A percentile compares a stretch with the other conserved stretches of the same genome.
Evolutionary conservation across 352 stramenopile genomes (phyloP).

Genomic region (Phytophthora cajani): DNA sequence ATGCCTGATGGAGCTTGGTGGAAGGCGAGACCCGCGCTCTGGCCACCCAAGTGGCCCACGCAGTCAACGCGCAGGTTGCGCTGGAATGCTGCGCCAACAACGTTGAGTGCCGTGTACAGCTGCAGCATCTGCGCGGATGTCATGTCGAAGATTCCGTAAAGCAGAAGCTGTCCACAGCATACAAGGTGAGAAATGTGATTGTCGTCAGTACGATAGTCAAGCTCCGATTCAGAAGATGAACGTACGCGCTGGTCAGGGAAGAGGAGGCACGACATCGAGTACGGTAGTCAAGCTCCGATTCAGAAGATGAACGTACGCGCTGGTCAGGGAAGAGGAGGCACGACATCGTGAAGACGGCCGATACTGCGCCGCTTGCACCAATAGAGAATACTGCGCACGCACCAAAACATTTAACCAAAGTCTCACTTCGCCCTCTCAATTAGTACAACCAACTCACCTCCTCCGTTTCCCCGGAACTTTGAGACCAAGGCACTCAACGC

Average conservation of each 20-base stretch:
- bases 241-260: too few relatives aligned
- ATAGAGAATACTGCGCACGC: constrained; percentile 73
- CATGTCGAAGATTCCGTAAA: constrained; percentile 70
- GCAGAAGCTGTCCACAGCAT: constrained; percentile 46
- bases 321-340: constrained; percentile 25
- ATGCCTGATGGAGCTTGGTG: constrained; percentile 46
- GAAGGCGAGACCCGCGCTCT: constrained; percentile 57
- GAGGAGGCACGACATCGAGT: constrained; percentile 54
- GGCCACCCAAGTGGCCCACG: constrained; percentile 78
- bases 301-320: too few relatives aligned
- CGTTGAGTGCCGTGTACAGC: constrained; percentile 67
- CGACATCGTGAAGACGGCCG: constrained; percentile 80
- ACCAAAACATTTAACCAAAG: constrained; percentile 1
- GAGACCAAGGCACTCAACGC: constrained; percentile 72
- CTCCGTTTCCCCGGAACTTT: constrained; percentile 60
- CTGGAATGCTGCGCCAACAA: constrained; percentile 67
- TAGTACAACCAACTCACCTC: constrained; percentile 36
- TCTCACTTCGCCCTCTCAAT: not conserved
- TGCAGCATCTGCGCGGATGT: constrained; percentile 70
- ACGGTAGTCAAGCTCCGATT: too few relatives aligned
- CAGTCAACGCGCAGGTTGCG: constrained; percentile 72
- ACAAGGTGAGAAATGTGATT: not conserved
- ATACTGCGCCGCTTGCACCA: constrained; percentile 81
- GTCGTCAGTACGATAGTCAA: not conserved
- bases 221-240: too few relatives aligned